These are phyloP conservation scores for Aspergillus costaricaensis DNA, from an alignment of 2,329 filamentous ascomycete genomes.

Conservation along the genomic window DNA sequence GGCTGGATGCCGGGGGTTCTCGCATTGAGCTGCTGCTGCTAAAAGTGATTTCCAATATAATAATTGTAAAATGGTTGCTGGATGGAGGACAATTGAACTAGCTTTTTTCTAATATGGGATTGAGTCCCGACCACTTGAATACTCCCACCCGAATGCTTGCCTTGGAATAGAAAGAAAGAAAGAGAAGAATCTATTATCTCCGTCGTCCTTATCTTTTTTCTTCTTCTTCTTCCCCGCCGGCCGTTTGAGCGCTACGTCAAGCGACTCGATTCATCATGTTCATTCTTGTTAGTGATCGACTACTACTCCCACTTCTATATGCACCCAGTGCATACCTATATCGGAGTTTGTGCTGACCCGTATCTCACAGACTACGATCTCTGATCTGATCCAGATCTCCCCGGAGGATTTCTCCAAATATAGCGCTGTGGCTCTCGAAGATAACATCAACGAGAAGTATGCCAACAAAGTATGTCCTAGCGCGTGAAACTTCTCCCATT, in stretches of 20 bases:
- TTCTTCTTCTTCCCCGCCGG: slow-evolving; percentile 3
- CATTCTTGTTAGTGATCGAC: slow-evolving; percentile 47
- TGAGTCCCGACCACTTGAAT: slow-evolving; percentile 4
- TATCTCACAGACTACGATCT: slow-evolving; percentile 74
- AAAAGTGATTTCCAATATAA: no score
- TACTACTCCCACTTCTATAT: slow-evolving; percentile 5
- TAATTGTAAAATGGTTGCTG: neutral
- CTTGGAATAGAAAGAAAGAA: slow-evolving; percentile 14
- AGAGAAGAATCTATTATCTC: neutral
- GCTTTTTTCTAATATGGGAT: slow-evolving; percentile 22
- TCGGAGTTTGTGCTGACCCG: slow-evolving; percentile 14
- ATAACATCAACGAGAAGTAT: slow-evolving; percentile 97
- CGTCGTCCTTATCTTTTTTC: neutral
- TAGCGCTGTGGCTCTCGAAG: slow-evolving; percentile 82
- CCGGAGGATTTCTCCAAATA: slow-evolving; percentile 83
- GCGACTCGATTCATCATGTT: slow-evolving; percentile 44
- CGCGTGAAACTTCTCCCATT: neutral
- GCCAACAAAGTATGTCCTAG: slow-evolving; percentile 72
- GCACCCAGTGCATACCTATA: neutral
- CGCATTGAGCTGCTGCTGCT: no score
- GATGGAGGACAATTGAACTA: neutral
- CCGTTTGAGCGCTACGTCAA: slow-evolving; percentile 1
- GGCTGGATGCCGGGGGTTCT: slow-evolving; percentile 7
- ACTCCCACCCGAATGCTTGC: slow-evolving; percentile 11
- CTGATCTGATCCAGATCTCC: slow-evolving; percentile 89